Base-by-base conservation (phyloP, 1,284 basidiomycete species). In the Farysia itapuensis region DNA sequence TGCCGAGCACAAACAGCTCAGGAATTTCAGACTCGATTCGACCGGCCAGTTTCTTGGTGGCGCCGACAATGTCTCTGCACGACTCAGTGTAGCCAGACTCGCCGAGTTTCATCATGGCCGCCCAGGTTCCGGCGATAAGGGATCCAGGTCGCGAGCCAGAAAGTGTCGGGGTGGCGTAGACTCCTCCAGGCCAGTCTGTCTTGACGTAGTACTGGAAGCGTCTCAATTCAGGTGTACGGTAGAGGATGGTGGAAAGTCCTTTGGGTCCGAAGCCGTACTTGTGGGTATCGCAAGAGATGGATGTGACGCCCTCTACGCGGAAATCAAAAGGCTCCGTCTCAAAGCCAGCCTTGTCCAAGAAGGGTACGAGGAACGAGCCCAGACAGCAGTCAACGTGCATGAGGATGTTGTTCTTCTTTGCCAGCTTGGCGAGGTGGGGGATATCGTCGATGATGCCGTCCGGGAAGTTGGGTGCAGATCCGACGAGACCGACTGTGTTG, bases 51-150 rank as follows among this genome's bases (percentile, higher is more conserved):
- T 73, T 80, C 43, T 85, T 83, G 2, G 88, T 81, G 15, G 85
- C 83, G 40, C 83, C 81, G 32, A 98, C 89, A 54, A 98, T 97
- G 32, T 82, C 79, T 21, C 83, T 82, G 75, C 93, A 96, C 0
- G 90, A 92, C 47, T 85, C 81, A n/a, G 89, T 83, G 79, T 98
- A 98, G 13, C 95, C 95, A 84, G 87, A 83, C 49, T 86, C 81
- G 21, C 94, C 94, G 80, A 95, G 86, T 75, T 89, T 85, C 72
- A 94, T 88, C 85, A 97, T 86, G 1, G 90, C 90, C 4, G 94
- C 91, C 92, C 93, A 98, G 14, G 91, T 87, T 32, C 90, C 94
- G 11, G 94, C 94, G 51, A 98, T 88, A 47, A 97, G 79, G 0
- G 90, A 86, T 8, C 94, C 94, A 0, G 93, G 90, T 33, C 93